Evolutionary conservation across 305 asterid species (phyloP), one percentile per base, ranked within the genome.

Genomic region (Fraxinus baroniana): DNA sequence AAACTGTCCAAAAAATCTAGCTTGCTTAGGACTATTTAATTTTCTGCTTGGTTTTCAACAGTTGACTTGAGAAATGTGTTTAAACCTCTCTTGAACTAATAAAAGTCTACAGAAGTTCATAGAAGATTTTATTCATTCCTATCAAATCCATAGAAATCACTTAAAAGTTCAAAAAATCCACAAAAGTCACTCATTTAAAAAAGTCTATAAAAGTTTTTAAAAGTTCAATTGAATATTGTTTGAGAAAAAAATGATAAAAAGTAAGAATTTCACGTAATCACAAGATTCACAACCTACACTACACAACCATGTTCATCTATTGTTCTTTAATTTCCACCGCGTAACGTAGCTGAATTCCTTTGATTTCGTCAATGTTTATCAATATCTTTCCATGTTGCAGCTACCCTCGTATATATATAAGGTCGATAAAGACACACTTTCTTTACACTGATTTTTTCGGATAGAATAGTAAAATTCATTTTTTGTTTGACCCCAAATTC

Each of bases 341-440:
- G 83, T 83, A 70, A 81, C 44, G 20, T 17, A 83, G 73, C 78
- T 26, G 77, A 39, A 74, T 80, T 46, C 78, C 36, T 22, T 12
- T 72, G 80, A 49, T 68, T 66, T 80, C 79, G 89, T 86, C 89
- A 79, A 71, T 86, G 62, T 70, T 77, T 30, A 78, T 57, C 79
- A 30, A 35, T 15, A 9, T 80, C 76, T 79, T 32, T 66, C 33
- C 44, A 77, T 12, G 36, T 15, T 41, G 9, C 64, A 8, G 12
- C 55, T 39, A 18, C 36, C 66, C 22, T 12, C 68, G 5, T 32
- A 24, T 52, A 46, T 18, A 24, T 52, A 46, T 18, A 20, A 7
- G 15, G 57, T 74, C 60, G 70, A 22, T n/a, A 24, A 7, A 7
- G 17, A 13, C 15, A 18, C 28, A 0, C 2, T 60, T 26, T 13